phyloP scores from a whole-genome alignment of 176 grass and related monocot species.

The Aegilops longissima region DNA sequence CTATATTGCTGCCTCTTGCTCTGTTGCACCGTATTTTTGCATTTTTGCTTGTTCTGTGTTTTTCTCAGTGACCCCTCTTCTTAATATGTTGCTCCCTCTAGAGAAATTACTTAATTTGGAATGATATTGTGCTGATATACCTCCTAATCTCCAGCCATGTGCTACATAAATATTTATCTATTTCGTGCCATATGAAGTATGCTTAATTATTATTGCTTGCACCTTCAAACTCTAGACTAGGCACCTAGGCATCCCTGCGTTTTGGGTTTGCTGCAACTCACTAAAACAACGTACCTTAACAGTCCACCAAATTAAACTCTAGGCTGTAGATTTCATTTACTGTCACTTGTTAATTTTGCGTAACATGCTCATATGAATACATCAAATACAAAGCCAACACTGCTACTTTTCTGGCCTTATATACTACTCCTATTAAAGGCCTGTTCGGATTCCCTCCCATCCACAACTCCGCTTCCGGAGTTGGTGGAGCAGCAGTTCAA shows the following conservation, averaged over 20 bases:
- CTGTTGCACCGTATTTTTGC: not conserved
- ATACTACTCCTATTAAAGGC: not conserved
- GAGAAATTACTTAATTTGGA: not conserved
- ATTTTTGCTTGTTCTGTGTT: not conserved
- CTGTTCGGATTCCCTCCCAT: too few species aligned
- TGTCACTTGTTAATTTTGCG: not conserved
- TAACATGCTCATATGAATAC: not conserved
- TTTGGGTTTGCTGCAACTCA: not conserved
- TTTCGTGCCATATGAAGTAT: not conserved
- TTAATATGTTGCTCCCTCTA: not conserved
- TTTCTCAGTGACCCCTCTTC: not conserved
- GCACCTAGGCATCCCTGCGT: not conserved
- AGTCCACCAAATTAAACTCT: not conserved
- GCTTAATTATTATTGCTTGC: not conserved
- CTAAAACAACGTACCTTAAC: not conserved
- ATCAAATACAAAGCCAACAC: not conserved
- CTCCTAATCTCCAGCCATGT: not conserved
- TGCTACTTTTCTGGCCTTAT: slow-evolving; percentile 6
- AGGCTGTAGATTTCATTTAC: not conserved
- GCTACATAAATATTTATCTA: not conserved
- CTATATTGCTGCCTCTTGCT: not conserved
- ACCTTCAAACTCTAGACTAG: not conserved
- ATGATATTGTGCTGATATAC: not conserved
- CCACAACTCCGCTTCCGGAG: too few species aligned
- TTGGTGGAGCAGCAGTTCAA: too few species aligned